Conservation (phyloP, 495 filamentous ascomycete genomes). For the Xanthoparmelia taractica region DNA sequence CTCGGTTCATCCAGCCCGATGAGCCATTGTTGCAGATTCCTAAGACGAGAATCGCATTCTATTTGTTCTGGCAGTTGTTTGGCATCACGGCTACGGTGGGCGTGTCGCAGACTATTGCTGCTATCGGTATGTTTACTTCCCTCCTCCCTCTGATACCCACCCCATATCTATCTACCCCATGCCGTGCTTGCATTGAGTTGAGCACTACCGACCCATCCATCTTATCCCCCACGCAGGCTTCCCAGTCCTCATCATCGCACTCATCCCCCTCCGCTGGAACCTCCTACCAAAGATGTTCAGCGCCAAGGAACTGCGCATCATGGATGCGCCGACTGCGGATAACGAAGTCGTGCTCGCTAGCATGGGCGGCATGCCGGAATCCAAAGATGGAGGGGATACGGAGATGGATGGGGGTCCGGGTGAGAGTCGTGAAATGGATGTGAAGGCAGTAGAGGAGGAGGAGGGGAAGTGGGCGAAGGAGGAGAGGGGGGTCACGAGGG, state of each 20-base stretch:
- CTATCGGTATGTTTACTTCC: constrained; percentile 28
- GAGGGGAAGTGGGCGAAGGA: too few species aligned
- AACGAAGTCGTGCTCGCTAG: constrained; percentile 27
- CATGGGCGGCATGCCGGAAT: too few species aligned
- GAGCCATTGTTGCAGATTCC: constrained; percentile 32
- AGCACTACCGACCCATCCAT: too few species aligned
- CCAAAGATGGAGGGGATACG: too few species aligned
- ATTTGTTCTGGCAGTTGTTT: constrained; percentile 31
- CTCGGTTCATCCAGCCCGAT: constrained; percentile 26
- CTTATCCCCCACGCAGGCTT: constrained; percentile 30
- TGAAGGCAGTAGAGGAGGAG: too few species aligned
- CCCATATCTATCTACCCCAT: too few species aligned
- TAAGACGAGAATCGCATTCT: constrained; percentile 29
- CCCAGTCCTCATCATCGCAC: constrained; percentile 37
- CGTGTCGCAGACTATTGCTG: constrained; percentile 39
- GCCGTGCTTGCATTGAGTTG: too few species aligned
- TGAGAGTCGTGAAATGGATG: too few species aligned
- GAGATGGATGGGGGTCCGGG: too few species aligned
- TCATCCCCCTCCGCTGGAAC: constrained; percentile 35
- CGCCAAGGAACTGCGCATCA: constrained; percentile 31
- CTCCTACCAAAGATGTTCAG: constrained; percentile 34
- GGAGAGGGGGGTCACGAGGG: too few species aligned
- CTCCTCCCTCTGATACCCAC: too few species aligned
- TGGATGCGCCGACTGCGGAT: constrained; percentile 35
- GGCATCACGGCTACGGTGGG: constrained; percentile 34